Conservation (phyloP, 148 eudicot species). For the Rhododendron vialii region DNA sequence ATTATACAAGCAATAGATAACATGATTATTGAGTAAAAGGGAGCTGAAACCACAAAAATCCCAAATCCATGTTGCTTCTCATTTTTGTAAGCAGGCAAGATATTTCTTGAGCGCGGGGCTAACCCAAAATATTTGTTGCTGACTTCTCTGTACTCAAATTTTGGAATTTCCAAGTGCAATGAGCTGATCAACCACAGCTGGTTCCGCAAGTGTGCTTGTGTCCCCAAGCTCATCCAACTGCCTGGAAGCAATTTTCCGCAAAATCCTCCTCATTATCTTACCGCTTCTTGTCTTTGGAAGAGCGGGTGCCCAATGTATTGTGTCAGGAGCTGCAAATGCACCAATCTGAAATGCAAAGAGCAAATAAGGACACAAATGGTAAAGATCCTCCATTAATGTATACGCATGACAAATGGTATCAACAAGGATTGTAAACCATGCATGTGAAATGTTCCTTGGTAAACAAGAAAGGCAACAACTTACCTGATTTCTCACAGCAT, state of each 20-base stretch:
- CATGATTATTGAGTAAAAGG: not conserved
- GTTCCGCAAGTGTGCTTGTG: constrained; percentile 93
- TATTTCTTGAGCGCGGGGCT: no score
- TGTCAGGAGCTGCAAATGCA: constrained; percentile 97
- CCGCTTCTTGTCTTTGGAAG: constrained; percentile 99
- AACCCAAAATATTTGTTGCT: not conserved
- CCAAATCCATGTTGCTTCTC: not conserved
- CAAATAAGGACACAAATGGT: not conserved
- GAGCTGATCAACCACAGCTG: constrained; percentile 83
- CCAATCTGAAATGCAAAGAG: constrained; percentile 63
- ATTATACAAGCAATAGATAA: not conserved
- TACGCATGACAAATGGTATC: not conserved
- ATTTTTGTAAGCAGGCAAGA: not conserved
- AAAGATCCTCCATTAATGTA: not conserved
- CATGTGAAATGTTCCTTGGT: not conserved
- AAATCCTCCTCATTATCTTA: constrained; percentile 94
- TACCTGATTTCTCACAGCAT: constrained; percentile 80
- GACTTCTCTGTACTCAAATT: not conserved
- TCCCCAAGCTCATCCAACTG: constrained; percentile 95
- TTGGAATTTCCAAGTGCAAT: constrained; percentile 40
- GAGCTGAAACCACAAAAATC: not conserved
- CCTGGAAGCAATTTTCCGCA: constrained; percentile 90
- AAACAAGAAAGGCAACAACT: constrained; percentile 9
- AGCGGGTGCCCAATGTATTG: constrained; percentile 95
- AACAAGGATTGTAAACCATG: not conserved